Conservation (phyloP, 1,284 basidiomycete genomes). For the Boletus mariae region DNA sequence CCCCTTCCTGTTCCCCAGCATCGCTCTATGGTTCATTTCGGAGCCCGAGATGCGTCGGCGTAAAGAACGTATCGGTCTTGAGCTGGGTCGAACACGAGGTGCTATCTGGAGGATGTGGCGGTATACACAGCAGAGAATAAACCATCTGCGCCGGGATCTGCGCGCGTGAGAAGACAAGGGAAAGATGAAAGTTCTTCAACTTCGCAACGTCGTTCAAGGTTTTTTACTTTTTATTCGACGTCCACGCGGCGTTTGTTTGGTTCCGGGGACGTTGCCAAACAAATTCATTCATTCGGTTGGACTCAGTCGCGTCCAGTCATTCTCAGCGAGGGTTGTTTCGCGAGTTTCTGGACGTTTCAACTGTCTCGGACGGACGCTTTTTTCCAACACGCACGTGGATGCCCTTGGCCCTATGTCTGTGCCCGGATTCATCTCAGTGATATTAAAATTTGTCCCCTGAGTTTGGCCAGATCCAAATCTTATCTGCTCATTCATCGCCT, state of each 20-base stretch:
- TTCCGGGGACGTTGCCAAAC: constrained; percentile 16
- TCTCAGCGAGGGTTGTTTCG: not conserved
- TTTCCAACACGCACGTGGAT: constrained; percentile 1
- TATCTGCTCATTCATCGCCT: constrained; percentile 13
- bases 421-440: not conserved
- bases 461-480: constrained; percentile 25
- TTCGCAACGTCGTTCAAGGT: not conserved
- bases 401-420: constrained; percentile 20
- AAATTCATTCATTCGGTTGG: not conserved
- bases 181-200: not conserved
- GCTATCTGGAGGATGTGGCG: not conserved
- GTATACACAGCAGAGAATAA: not conserved
- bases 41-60: not conserved
- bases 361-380: not conserved
- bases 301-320: not conserved
- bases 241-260: constrained; percentile 19
- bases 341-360: not conserved
- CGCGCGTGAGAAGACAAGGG: not conserved
- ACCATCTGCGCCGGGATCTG: not conserved
- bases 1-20: not conserved
- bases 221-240: not conserved
- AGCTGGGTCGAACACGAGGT: not conserved
- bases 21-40: not conserved
- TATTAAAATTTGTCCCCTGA: not conserved
- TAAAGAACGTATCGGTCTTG: not conserved